These are phyloP conservation scores for Aciculosporium take DNA, from an alignment of 2,329 filamentous ascomycete genomes.

Conservation along the genomic window DNA sequence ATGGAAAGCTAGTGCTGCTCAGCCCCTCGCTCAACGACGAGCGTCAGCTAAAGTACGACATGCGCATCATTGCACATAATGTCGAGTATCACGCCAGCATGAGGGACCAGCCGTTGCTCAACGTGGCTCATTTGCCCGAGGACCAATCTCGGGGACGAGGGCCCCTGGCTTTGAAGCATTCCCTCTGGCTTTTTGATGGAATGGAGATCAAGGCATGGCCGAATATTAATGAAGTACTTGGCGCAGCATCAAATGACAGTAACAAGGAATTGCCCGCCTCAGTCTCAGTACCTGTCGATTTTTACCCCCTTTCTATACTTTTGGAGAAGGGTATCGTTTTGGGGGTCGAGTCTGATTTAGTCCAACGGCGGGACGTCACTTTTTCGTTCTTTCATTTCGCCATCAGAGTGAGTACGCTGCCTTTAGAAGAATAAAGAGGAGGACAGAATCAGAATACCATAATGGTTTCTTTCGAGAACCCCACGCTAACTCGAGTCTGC, in stretches of 20 bases:
- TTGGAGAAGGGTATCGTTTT: constrained; percentile 82
- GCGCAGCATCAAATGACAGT: constrained; percentile 50
- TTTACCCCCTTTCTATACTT: constrained; percentile 80
- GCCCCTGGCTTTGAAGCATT: constrained; percentile 54
- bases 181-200: constrained; percentile 90
- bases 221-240: constrained; percentile 71
- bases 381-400: constrained; percentile 84
- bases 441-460: neutral
- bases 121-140: constrained; percentile 15
- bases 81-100: constrained; percentile 92
- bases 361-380: constrained; percentile 81
- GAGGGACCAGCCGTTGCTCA: constrained; percentile 57
- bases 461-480: neutral
- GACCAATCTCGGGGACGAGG: constrained; percentile 13
- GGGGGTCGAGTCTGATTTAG: constrained; percentile 80
- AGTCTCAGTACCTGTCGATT: constrained; percentile 75
- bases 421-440: neutral
- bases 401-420: constrained; percentile 54
- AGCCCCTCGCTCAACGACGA: constrained; percentile 73
- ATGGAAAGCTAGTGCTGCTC: constrained; percentile 86
- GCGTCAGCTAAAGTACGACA: constrained; percentile 88
- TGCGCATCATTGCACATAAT: constrained; percentile 90
- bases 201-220: constrained; percentile 77
- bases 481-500: neutral
- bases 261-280: constrained; percentile 57